These are phyloP conservation scores for Globisporangium rhizosaccharum DNA, from an alignment of 352 stramenopile genomes.

Conservation along the genomic window DNA sequence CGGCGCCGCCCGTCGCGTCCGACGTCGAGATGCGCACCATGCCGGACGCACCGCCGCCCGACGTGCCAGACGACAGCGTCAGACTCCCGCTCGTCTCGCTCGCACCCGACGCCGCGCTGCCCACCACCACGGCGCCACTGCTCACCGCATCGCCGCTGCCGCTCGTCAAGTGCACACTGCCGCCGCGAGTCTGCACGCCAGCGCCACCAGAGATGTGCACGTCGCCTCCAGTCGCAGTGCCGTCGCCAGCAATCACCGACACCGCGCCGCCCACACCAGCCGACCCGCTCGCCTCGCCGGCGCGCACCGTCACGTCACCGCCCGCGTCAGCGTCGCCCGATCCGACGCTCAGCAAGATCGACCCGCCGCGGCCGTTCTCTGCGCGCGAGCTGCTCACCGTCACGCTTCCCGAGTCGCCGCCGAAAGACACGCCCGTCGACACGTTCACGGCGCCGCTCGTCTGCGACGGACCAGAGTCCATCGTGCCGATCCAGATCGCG, in stretches of 20 bases:
- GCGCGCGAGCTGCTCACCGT: constrained; percentile 5
- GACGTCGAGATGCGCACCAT: constrained; percentile 14
- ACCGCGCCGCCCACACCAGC: background rate
- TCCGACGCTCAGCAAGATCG: constrained; percentile 5
- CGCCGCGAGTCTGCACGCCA: background rate
- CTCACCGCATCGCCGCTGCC: background rate
- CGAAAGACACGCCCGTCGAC: constrained; percentile 3
- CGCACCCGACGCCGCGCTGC: constrained; percentile 2
- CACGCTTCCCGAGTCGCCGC: constrained; percentile 8
- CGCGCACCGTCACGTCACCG: constrained; percentile 3
- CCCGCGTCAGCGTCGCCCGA: constrained; percentile 1
- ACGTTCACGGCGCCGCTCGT: constrained; percentile 9
- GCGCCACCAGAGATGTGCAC: background rate
- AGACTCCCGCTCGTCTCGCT: background rate
- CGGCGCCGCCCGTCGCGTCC: constrained; percentile 7
- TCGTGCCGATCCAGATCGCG: too few species aligned
- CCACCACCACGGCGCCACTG: constrained; percentile 8
- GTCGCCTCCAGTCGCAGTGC: background rate
- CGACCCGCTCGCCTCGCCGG: background rate
- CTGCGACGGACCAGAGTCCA: constrained; percentile 1
- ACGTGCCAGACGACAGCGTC: constrained; percentile 2
- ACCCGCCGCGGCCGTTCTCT: background rate
- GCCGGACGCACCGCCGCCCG: constrained; percentile 3
- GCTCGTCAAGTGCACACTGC: background rate
- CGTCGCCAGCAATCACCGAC: background rate